Evolutionary conservation across 2,329 filamentous ascomycete species (phyloP), one percentile per base, ranked within the genome.

Genomic region (Monilinia laxa): DNA sequence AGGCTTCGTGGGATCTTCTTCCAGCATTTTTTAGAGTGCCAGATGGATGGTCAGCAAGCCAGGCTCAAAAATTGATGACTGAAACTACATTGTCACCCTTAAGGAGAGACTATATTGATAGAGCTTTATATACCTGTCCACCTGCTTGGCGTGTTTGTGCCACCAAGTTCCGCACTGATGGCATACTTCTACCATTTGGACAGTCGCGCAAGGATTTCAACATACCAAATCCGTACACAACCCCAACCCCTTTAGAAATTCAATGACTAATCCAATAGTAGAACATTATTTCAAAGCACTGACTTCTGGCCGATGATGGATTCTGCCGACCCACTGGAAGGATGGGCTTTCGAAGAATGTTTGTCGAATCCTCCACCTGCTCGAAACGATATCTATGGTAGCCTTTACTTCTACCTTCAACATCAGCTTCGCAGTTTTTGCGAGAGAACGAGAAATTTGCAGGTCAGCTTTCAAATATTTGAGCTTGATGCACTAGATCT

Each of bases 111-210:
- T 76, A 76, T 69, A 38, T 71, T 1, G 75, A 81, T 40, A 71
- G 76, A 25, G 56, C 65, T 4, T 54, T 79, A 52, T 75, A 71
- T 54, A 49, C 31, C 12, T 68, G 70, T 40, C 47, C 73, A 4
- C 75, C 74, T 3, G 68, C 65, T 3, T 70, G 71, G 60, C 77
- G 79, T 1, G 47, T 77, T 3, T 71, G 72, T 12, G 67, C 65
- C 7, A 31, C 67, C 14, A 74, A 73, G 45, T 81, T 80, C 66
- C 74, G 77, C 18, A 42, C 71, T 25, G 74, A 80, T 47, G 80
- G 80, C 0, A 68, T 81, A 3, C 68, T 82, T 2, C 69, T 81
- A 5, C 80, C 79, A 1, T 81, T 79, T 70, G 78, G 78, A 1
- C 42, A 66, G 2, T 75, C 76, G 1, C 66, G 70, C 3, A 45